phyloP scores from a whole-genome alignment of 306 rosid genomes.

The Fragaria nilgerrensis region DNA sequence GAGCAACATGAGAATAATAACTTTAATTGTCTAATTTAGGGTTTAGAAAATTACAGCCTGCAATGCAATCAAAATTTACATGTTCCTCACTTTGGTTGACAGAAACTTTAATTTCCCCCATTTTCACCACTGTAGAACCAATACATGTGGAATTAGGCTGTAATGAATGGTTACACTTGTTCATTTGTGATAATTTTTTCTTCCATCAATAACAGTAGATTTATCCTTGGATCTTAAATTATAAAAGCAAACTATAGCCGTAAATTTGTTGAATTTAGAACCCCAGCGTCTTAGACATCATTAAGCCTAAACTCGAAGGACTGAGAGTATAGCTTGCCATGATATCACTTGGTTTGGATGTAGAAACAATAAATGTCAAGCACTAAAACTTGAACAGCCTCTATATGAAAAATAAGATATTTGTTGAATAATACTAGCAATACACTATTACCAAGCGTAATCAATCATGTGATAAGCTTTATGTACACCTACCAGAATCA shows the following conservation, averaged over 20 bases:
- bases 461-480: background rate
- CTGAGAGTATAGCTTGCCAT: background rate
- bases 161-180: background rate
- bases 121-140: background rate
- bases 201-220: background rate
- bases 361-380: background rate
- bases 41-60: background rate
- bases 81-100: background rate
- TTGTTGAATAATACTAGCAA: background rate
- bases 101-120: background rate
- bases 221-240: background rate
- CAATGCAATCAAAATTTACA: background rate
- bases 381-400: background rate
- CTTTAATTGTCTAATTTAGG: background rate
- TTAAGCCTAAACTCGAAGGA: background rate
- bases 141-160: background rate
- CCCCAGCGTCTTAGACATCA: background rate
- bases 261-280: background rate
- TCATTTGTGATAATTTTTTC: background rate
- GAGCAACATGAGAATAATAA: background rate
- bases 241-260: background rate
- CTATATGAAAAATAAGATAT: slow-evolving; percentile 2
- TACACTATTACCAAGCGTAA: background rate
- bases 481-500: background rate
- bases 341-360: background rate